Evolutionary conservation across 495 filamentous ascomycete species (phyloP).

Genomic region (Penicillium turbatum): DNA sequence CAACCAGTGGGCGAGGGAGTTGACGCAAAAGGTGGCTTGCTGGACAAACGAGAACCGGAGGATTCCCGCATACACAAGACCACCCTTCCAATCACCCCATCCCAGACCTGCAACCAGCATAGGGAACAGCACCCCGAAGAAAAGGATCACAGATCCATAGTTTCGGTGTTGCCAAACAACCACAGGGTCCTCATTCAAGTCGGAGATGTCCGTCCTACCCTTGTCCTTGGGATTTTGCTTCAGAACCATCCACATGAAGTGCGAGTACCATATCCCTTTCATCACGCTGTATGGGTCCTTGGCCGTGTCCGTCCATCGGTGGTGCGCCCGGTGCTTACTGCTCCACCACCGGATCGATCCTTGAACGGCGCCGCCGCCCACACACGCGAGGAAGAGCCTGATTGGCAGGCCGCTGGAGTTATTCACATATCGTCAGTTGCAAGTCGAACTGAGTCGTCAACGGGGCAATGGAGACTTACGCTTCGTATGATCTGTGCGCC

Average conservation of each 20-base stretch:
- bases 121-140: slow-evolving; percentile 79
- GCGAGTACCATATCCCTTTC: slow-evolving; percentile 88
- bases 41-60: slow-evolving; percentile 89
- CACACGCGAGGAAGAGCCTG: slow-evolving; percentile 78
- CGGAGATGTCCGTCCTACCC: slow-evolving; percentile 86
- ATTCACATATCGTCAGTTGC: not conserved
- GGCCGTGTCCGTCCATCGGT: slow-evolving; percentile 91
- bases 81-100: slow-evolving; percentile 80
- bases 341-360: slow-evolving; percentile 94
- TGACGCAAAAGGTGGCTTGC: slow-evolving; percentile 95
- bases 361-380: slow-evolving; percentile 84
- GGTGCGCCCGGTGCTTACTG: slow-evolving; percentile 83
- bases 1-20: slow-evolving; percentile 91
- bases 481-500: slow-evolving; percentile 75
- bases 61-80: slow-evolving; percentile 84
- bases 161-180: slow-evolving; percentile 85
- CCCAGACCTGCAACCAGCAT: slow-evolving; percentile 69
- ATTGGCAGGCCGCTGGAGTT: slow-evolving; percentile 69
- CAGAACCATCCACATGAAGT: slow-evolving; percentile 82
- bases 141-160: slow-evolving; percentile 72
- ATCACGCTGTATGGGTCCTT: slow-evolving; percentile 94
- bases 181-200: slow-evolving; percentile 82
- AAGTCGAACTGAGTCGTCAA: not conserved
- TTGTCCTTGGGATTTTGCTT: slow-evolving; percentile 80
- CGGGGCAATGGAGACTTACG: slow-evolving; percentile 4